Percentiles rank a stretch among this genome's conserved stretches.
These are phyloP conservation scores for Aspergillus hancockii DNA, from an alignment of 495 filamentous ascomycete genomes.

Conservation along the genomic window DNA sequence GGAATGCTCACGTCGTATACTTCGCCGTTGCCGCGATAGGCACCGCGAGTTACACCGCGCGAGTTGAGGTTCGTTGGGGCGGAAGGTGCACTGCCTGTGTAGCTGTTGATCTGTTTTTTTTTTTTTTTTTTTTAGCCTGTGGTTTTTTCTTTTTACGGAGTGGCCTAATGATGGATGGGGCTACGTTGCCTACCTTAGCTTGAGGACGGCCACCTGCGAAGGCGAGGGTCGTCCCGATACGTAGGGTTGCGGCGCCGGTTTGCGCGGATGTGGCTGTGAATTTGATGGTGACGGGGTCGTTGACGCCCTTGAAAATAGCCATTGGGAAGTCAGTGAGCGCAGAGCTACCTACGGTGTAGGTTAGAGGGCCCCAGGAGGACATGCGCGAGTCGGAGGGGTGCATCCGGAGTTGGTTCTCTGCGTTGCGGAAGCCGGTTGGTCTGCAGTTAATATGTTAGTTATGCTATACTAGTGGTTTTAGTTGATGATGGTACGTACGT, in stretches of 20 bases:
- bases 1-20: slow-evolving; percentile 60
- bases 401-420: slow-evolving; percentile 65
- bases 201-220: slow-evolving; percentile 53
- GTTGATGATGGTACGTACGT: slow-evolving; percentile 21
- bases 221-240: slow-evolving; percentile 64
- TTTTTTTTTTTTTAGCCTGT: neutral
- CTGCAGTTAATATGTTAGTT: slow-evolving; percentile 20
- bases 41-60: slow-evolving; percentile 63
- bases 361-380: slow-evolving; percentile 56
- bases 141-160: neutral
- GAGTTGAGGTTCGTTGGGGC: slow-evolving; percentile 65
- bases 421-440: slow-evolving; percentile 66
- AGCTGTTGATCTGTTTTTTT: slow-evolving; percentile 50
- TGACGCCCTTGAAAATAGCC: slow-evolving; percentile 63
- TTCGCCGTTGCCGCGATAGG: slow-evolving; percentile 62
- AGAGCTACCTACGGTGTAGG: slow-evolving; percentile 60
- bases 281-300: slow-evolving; percentile 61
- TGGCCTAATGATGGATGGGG: neutral
- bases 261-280: slow-evolving; percentile 56
- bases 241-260: slow-evolving; percentile 55
- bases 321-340: slow-evolving; percentile 58
- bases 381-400: slow-evolving; percentile 66
- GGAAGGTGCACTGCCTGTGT: slow-evolving; percentile 43
- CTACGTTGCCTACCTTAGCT: slow-evolving; percentile 18
- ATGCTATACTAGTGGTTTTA: neutral